Conservation (phyloP, 2,329 filamentous ascomycete species). For the Botrytis tulipae region DNA sequence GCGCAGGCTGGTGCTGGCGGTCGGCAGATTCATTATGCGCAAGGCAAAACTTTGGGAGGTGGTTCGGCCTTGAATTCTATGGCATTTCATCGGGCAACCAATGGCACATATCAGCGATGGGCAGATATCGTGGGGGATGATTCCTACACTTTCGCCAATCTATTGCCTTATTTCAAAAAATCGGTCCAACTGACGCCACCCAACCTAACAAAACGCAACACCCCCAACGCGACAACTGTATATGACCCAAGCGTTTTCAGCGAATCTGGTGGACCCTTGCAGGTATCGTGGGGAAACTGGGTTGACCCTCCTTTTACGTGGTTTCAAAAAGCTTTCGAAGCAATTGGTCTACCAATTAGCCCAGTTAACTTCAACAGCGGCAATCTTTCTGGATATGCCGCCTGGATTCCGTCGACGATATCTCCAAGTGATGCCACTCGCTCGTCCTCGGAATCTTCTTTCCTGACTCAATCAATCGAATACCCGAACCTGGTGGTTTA, state of each 20-base stretch:
- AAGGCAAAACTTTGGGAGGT: conserved; percentile 41
- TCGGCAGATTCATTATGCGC: conserved; percentile 26
- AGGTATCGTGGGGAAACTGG: conserved; percentile 4
- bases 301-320: conserved; percentile 2
- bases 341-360: background rate
- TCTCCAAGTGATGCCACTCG: background rate
- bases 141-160: conserved; percentile 46
- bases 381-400: background rate
- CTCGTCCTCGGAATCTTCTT: conserved; percentile 9
- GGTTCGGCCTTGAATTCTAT: conserved; percentile 21
- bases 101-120: conserved; percentile 43
- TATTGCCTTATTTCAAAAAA: conserved; percentile 48
- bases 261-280: background rate
- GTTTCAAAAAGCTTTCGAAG: background rate
- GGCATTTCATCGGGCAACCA: conserved; percentile 8
- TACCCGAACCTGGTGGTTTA: background rate
- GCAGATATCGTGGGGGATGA: conserved; percentile 43
- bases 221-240: background rate
- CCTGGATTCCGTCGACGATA: conserved; percentile 8
- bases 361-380: conserved; percentile 6
- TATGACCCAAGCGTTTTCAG: background rate
- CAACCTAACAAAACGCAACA: conserved; percentile 22
- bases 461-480: background rate
- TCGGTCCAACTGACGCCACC: conserved; percentile 30
- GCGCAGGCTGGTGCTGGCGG: conserved; percentile 14